phyloP scores from a whole-genome alignment of 495 filamentous ascomycete species.

The Tuber microsphaerosporum region DNA sequence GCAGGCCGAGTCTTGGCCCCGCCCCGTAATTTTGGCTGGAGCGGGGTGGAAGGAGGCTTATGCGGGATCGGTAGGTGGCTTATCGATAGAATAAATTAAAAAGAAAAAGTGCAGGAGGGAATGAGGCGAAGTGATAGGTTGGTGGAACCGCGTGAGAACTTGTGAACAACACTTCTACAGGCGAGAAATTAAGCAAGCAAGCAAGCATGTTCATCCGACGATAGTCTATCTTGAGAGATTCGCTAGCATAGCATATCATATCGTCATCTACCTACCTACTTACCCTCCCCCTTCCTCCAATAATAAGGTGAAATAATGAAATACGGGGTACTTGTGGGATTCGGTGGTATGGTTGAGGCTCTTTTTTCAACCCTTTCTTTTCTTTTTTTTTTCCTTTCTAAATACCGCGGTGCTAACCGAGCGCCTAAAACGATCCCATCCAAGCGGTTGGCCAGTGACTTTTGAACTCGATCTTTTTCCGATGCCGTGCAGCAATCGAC shows the following conservation, averaged over 20 bases:
- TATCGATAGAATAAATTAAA: background rate
- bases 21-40: background rate
- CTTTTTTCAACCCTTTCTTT: background rate
- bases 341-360: background rate
- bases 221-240: background rate
- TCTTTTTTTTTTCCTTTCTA: background rate
- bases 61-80: slow-evolving; percentile 10
- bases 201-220: background rate
- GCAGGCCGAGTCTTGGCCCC: background rate
- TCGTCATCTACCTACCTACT: background rate
- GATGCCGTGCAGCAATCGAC: background rate
- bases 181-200: background rate
- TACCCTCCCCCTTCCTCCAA: background rate
- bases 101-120: background rate
- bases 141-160: background rate
- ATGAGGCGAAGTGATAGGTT: background rate
- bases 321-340: background rate
- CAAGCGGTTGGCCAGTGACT: background rate
- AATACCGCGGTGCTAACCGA: background rate
- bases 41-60: slow-evolving; percentile 5
- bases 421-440: background rate
- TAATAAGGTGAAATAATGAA: background rate
- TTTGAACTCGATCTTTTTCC: background rate
- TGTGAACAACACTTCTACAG: background rate
- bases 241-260: background rate